Percentiles rank a stretch among this genome's conserved stretches.
Evolutionary conservation across 305 asterid species (phyloP).

Genomic region (Plantago lanceolata): DNA sequence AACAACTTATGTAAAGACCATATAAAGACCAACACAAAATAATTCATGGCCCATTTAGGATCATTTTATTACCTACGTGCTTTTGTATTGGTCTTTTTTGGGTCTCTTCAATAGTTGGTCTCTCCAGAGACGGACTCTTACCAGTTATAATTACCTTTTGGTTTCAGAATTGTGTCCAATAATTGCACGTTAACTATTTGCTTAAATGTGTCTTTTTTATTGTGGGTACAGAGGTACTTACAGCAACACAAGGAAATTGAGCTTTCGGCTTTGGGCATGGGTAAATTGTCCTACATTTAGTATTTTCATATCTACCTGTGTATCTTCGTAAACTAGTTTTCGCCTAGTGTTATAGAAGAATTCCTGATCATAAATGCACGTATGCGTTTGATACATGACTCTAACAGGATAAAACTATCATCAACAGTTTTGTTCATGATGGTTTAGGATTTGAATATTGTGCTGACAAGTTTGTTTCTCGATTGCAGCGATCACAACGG

Average conservation of each 20-base stretch:
- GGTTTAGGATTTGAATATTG: background rate
- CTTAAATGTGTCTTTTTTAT: background rate
- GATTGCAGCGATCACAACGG: conserved; percentile 69
- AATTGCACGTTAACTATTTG: background rate
- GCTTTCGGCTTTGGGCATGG: conserved; percentile 92
- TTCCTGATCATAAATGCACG: no score
- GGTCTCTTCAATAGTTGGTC: no score
- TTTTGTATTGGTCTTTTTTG: no score
- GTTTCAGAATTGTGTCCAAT: background rate
- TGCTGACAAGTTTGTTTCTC: background rate
- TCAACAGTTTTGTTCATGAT: no score
- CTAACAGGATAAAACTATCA: no score
- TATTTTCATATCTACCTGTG: background rate
- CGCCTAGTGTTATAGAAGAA: background rate
- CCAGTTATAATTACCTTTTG: background rate
- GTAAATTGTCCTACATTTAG: conserved; percentile 31
- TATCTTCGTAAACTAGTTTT: background rate
- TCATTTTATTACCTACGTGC: no score
- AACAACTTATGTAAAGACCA: no score
- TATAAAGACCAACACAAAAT: no score
- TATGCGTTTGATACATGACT: no score
- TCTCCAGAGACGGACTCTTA: no score
- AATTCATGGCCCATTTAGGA: no score
- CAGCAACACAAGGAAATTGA: conserved; percentile 82
- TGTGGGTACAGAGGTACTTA: conserved; percentile 59